Base-by-base conservation (phyloP, 495 filamentous ascomycete species). In the Penicillium canariense region DNA sequence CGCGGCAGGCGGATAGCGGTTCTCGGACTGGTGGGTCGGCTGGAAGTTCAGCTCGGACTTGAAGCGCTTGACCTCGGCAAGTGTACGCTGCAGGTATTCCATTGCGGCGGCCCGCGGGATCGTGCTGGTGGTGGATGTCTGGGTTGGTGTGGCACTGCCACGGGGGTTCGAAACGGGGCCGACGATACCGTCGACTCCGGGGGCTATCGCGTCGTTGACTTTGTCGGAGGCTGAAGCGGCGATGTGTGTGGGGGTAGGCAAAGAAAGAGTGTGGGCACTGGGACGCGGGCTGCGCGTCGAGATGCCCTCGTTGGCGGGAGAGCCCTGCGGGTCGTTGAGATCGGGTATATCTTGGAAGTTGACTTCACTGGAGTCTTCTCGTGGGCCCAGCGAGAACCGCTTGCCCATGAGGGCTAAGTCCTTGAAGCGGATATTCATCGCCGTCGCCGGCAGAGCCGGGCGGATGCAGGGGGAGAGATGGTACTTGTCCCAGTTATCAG, bases 1-100 rank as follows among this genome's bases (percentile, higher is more conserved):
- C 0, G 90, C 83, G 10, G 88, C 70, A 0, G 93, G 91, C 8
- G 93, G 93, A 60, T 97, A 97, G 3, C 59, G 56, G 65, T 96
- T 93, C 6, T 68, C 56, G 1, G 65, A 59, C n/a, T 84, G 82
- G 59, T 87, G 87, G 3, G 60, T 35, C 0, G 84, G 75, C 4
- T 77, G 69, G 71, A 86, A 85, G 4, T 76, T 68, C 2, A 94
- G 82, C 54, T 90, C 87, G 36, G 75, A 63, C 53, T 92, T 90
- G 78, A 96, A 97, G 10, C 69, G 72, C 48, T 84, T 83, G 14
- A 80, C 84, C 22, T 87, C 81, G 17, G 81, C 71, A 0, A 97
- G 83, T 0, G 87, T 93, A 56, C 92, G 88, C 8, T 73, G 63
- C 2, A 97, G 87, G 68, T 97, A 97, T 2, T 74, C 72, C 7